Conservation (phyloP, 202 grass and related monocot species). For the Setaria italica region DNA sequence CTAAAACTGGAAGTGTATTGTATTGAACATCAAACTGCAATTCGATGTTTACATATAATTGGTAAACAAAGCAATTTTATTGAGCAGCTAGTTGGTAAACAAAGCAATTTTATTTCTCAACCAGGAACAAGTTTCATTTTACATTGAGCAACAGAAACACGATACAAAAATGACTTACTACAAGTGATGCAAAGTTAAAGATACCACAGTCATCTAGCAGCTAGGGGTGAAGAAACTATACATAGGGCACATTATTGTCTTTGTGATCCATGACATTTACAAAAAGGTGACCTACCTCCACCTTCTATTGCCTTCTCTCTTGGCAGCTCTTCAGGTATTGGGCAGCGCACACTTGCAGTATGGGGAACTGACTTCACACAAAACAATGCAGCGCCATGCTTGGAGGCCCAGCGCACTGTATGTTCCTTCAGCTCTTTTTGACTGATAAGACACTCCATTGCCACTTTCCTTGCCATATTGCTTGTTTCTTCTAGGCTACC, state of each 20-base stretch:
- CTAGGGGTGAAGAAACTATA: not conserved
- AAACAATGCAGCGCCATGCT: not conserved
- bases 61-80: no score
- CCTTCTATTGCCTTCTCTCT: not conserved
- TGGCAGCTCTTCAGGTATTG: not conserved
- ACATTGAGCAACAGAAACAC: no score
- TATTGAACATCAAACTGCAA: no score
- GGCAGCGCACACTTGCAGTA: not conserved
- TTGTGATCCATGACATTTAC: not conserved
- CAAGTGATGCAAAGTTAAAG: not conserved
- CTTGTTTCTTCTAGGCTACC: not conserved
- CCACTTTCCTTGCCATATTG: not conserved
- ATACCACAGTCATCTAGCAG: not conserved
- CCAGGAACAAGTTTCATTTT: no score
- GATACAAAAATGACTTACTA: not conserved
- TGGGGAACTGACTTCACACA: not conserved
- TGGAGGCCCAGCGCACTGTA: not conserved
- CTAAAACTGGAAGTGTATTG: no score
- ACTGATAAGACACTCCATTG: not conserved
- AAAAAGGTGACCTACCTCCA: not conserved
- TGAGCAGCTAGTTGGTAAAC: no score
- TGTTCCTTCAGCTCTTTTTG: not conserved
- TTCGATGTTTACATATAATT: no score
- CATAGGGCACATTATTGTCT: not conserved
- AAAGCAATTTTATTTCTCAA: no score